These are phyloP conservation scores for Scheffersomyces stambukii DNA, from an alignment of 1,139 yeast genomes.

Conservation along the genomic window DNA sequence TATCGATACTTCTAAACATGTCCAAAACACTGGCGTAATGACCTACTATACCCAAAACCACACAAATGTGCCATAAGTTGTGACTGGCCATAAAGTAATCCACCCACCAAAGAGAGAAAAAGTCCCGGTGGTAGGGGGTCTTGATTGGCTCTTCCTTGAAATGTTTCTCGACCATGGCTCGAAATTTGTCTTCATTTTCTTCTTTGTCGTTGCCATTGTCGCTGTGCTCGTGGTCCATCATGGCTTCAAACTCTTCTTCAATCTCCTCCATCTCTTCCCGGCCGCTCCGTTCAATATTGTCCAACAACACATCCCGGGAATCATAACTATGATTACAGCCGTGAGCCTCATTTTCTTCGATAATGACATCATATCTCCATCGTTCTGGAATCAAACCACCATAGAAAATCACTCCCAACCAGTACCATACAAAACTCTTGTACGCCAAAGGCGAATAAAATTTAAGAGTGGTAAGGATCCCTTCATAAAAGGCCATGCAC, in stretches of 20 bases:
- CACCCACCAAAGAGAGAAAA: slow-evolving; percentile 79
- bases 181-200: slow-evolving; percentile 22
- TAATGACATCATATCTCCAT: slow-evolving; percentile 65
- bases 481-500: slow-evolving; percentile 54
- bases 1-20: slow-evolving; percentile 41
- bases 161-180: slow-evolving; percentile 43
- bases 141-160: slow-evolving; percentile 48
- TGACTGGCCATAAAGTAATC: slow-evolving; percentile 76
- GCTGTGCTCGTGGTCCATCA: slow-evolving; percentile 10
- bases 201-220: slow-evolving; percentile 7
- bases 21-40: slow-evolving; percentile 76
- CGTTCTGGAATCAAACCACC: slow-evolving; percentile 89
- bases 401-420: slow-evolving; percentile 80
- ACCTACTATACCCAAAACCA: slow-evolving; percentile 79
- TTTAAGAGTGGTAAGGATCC: slow-evolving; percentile 45
- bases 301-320: slow-evolving; percentile 32
- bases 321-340: slow-evolving; percentile 24
- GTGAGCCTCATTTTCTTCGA: slow-evolving; percentile 31
- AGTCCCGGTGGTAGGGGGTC: slow-evolving; percentile 43
- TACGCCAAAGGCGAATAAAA: slow-evolving; percentile 59
- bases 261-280: slow-evolving; percentile 46
- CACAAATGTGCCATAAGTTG: slow-evolving; percentile 91
- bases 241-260: slow-evolving; percentile 26
- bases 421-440: slow-evolving; percentile 70
- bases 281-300: slow-evolving; percentile 35